A percentile compares a stretch with the other conserved stretches of the same genome.
Evolutionary conservation across 192 early-diverging fungal species (phyloP).

Genomic region (Jimgerdemannia lactiflua): DNA sequence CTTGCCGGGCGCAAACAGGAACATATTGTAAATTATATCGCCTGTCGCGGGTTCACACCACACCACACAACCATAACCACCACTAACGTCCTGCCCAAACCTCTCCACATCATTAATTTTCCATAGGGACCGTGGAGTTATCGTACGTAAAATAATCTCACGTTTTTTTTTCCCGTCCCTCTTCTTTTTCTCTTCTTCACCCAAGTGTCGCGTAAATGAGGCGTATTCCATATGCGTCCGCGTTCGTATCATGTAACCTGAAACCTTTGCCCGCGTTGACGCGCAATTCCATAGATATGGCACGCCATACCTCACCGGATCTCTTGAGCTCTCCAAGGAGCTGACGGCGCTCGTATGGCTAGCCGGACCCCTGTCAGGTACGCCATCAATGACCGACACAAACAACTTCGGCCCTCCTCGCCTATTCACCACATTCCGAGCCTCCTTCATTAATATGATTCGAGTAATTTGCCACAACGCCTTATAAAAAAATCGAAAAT

Average conservation of each 20-base stretch:
- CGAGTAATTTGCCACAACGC: no score
- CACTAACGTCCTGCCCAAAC: background rate
- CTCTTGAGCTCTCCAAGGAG: constrained; percentile 59
- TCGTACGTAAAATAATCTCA: constrained; percentile 26
- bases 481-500: background rate
- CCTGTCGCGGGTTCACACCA: background rate
- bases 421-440: background rate
- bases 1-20: background rate
- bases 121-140: constrained; percentile 69
- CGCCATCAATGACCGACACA: background rate
- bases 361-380: constrained; percentile 69
- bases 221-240: background rate
- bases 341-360: constrained; percentile 78
- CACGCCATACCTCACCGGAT: constrained; percentile 61
- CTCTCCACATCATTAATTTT: constrained; percentile 5
- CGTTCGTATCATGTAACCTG: background rate
- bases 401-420: background rate
- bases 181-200: background rate
- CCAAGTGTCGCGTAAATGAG: no score
- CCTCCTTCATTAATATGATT: background rate
- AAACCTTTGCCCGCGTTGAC: background rate
- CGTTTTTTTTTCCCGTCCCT: background rate
- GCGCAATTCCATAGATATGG: constrained; percentile 50
- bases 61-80: background rate
- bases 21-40: background rate